Evolutionary conservation across 352 stramenopile genomes (phyloP), one percentile per base, ranked within the genome.

Genomic region (Pythium periplocum): DNA sequence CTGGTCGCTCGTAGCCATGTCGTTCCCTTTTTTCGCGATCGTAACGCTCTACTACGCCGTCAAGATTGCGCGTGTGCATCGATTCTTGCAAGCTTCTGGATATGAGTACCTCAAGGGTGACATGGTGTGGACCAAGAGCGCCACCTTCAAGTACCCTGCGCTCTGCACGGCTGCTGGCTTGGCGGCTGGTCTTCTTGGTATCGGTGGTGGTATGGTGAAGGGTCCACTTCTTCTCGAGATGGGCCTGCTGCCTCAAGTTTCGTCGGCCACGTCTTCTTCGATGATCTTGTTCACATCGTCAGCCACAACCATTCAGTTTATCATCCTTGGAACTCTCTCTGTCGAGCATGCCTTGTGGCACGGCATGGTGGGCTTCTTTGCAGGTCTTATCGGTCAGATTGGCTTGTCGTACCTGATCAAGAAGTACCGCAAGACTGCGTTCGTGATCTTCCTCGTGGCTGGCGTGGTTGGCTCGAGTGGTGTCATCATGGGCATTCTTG

Each of bases 91-190:
- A 53, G 61, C 66, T 6, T 86, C 64, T 0, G 79, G 82, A 6
- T 98, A 97, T 62, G 68, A 86, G n/a, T 98, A 98, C 64, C 67
- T 88, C n/a, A 86, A 97, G 58, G 96, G 95, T 11, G 96, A 99
- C 66, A 94, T 99, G 54, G 57, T 96, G 53, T 99, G 96, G 96
- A 85, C 94, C 59, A 74, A 73, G 34, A 65, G 78, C n/a, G 78
- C 89, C 4, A 95, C 96, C 0, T 58, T 98, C 44, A 83, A 83
- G 63, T 91, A 90, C 58, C 83, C 83, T 5, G 69, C 71, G 33
- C 37, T 93, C 1, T 93, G 83, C 45, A 88, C 79, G 48, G 68
- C 75, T 5, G 83, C 83, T 10, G 83, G 83, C 3, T 60, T 91
- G 1, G 83, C 83, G 45, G 83, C 83, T 5, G 83, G 83, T 30